A percentile compares a stretch with the other conserved stretches of the same genome.
Evolutionary conservation across 2,329 filamentous ascomycete genomes (phyloP).

Genomic region (Knoxdaviesia proteae): DNA sequence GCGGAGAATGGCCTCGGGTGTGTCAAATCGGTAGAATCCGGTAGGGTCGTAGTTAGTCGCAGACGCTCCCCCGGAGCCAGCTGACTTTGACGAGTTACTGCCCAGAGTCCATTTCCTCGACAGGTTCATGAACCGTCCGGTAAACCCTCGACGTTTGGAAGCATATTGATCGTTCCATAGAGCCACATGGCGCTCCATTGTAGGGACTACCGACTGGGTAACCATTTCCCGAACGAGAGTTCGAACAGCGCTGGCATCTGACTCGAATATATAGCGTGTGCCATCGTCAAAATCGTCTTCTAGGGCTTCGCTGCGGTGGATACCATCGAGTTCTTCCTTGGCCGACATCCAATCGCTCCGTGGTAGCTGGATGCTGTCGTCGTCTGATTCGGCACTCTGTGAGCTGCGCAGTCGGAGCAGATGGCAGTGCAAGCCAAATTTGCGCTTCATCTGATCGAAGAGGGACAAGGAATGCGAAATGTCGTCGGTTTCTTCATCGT

Average conservation of each 20-base stretch:
- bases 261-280: constrained; percentile 70
- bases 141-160: constrained; percentile 69
- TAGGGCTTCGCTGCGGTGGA: constrained; percentile 44
- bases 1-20: constrained; percentile 76
- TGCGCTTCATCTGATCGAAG: constrained; percentile 98
- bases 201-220: constrained; percentile 81
- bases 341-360: constrained; percentile 79
- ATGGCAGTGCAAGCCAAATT: constrained; percentile 90
- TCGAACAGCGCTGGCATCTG: constrained; percentile 70
- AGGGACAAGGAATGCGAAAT: constrained; percentile 73
- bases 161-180: constrained; percentile 97
- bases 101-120: constrained; percentile 82
- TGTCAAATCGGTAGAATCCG: constrained; percentile 68
- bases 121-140: constrained; percentile 82
- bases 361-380: constrained; percentile 69
- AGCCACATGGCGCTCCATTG: constrained; percentile 82
- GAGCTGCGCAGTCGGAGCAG: constrained; percentile 67
- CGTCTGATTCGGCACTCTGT: constrained; percentile 72
- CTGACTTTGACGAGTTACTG: constrained; percentile 41
- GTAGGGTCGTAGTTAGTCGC: constrained; percentile 58
- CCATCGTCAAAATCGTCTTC: constrained; percentile 48
- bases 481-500: constrained; percentile 90
- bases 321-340: constrained; percentile 59
- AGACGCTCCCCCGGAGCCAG: constrained; percentile 5
- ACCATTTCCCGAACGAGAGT: constrained; percentile 89